Percentiles rank a stretch among this genome's conserved stretches.
Conservation (phyloP, 1,284 basidiomycete genomes). For the Tilletia indica region DNA sequence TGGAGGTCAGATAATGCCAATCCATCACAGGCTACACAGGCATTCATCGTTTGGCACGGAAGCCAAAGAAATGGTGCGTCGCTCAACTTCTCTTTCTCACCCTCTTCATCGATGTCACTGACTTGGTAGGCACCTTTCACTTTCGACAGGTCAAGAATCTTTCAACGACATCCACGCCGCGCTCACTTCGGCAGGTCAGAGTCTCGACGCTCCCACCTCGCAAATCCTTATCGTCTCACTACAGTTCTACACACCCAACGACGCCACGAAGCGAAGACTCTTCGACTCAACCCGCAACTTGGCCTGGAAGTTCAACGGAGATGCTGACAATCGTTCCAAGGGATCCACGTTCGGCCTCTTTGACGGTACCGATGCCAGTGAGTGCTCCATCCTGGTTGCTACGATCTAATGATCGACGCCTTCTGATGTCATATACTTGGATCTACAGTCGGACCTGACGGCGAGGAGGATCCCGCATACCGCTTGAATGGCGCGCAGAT, state of each 20-base stretch:
- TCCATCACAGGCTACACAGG: neutral
- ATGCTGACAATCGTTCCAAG: neutral
- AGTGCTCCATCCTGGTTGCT: neutral
- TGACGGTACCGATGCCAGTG: conserved; percentile 11
- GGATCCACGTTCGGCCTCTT: conserved; percentile 5
- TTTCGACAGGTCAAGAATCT: neutral
- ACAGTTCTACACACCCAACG: conserved; percentile 10
- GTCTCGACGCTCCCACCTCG: conserved; percentile 1
- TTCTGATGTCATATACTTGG: neutral
- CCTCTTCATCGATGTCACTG: too few relatives aligned
- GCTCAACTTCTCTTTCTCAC: neutral
- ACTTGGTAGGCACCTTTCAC: too few relatives aligned
- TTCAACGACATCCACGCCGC: conserved; percentile 3
- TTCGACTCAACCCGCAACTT: conserved; percentile 5
- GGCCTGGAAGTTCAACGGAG: conserved; percentile 5
- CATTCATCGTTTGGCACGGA: conserved; percentile 10
- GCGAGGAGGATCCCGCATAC: neutral
- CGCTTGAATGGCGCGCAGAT: neutral
- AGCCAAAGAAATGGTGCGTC: conserved; percentile 2
- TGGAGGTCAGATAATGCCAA: neutral
- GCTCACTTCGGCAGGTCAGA: neutral
- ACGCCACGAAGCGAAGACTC: conserved; percentile 7
- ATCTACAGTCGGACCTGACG: neutral
- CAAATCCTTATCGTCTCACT: neutral
- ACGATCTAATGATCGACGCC: neutral